Evolutionary conservation across 805 yeast species (phyloP), one percentile per base, ranked within the genome.

Genomic region (Starmerella apis): DNA sequence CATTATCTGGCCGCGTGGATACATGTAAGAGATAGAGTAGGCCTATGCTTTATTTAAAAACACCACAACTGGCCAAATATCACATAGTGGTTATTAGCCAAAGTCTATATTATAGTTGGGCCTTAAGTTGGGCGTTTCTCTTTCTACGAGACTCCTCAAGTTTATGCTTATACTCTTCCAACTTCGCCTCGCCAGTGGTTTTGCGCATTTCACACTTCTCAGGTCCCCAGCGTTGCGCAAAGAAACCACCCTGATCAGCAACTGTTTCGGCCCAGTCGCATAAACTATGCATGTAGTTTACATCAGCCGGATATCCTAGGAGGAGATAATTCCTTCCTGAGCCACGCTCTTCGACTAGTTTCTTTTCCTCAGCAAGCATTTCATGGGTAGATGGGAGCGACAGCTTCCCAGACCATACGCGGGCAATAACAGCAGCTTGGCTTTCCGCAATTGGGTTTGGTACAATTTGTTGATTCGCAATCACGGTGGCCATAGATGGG

Each of bases 351-450:
- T 63, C 65, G 11, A 71, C 62, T 28, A 75, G 64, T 23, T 67
- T 57, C 4, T 58, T 47, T 41, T 74, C 74, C 64, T 73, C 73
- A 31, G 61, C 53, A 32, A 59, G 55, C 77, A 79, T 80, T n/a
- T 68, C 72, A 22, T 66, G 67, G 16, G 56, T 53, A 0, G 71
- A 37, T 1, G 87, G 86, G 13, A 80, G 63, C 14, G 56, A 11
- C 2, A 83, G 61, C 38, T 78, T 69, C 0, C 80, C 80, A 4
- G 76, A 63, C 66, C 82, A 77, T 2, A 79, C 77, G 50, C 86
- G 70, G 2, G 83, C 76, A 27, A 83, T 68, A 59, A 80, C 73
- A 7, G 79, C 70, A 0, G 83, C 86, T 61, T 84, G 92, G 44
- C 76, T 67, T 58, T 76, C 80, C 2, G 62, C 57, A n/a, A 58